These are phyloP conservation scores for Coccomyxa sp. DNA, from an alignment of 139 green algal genomes.

Conservation along the genomic window DNA sequence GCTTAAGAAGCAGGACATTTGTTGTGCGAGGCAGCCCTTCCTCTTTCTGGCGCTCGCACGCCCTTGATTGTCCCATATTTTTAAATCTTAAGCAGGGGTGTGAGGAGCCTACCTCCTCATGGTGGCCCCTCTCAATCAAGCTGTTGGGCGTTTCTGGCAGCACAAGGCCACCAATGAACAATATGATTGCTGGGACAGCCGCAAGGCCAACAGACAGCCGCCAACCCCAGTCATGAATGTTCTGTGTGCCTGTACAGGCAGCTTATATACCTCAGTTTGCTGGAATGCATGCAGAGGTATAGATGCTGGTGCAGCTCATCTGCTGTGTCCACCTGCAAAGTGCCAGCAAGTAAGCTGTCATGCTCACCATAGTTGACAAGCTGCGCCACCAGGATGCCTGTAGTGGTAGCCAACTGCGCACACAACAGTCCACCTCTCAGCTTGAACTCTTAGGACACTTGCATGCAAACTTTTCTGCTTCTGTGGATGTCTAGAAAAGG, in stretches of 20 bases:
- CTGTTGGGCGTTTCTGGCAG: slow-evolving; percentile 63
- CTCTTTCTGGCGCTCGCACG: too few relatives aligned
- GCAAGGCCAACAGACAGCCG: slow-evolving; percentile 47
- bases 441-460: neutral
- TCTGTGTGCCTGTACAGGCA: slow-evolving; percentile 10
- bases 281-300: too few relatives aligned
- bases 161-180: slow-evolving; percentile 45
- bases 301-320: too few relatives aligned
- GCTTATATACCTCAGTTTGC: neutral
- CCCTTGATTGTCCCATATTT: too few relatives aligned
- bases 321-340: too few relatives aligned
- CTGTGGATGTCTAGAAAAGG: neutral
- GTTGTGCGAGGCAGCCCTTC: too few relatives aligned
- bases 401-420: neutral
- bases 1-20: too few relatives aligned
- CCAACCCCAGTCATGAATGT: slow-evolving; percentile 40
- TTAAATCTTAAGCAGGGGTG: too few relatives aligned
- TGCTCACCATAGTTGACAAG: slow-evolving; percentile 55
- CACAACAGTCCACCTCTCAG: neutral
- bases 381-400: slow-evolving; percentile 53
- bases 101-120: slow-evolving; percentile 18
- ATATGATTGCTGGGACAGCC: slow-evolving; percentile 38
- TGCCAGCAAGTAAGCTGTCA: too few relatives aligned
- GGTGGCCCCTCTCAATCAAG: slow-evolving; percentile 40
- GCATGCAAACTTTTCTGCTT: neutral